A percentile compares a stretch with the other conserved stretches of the same genome.
phyloP scores from a whole-genome alignment of 768 basidiomycete species.

The Lepiota subincarnata region DNA sequence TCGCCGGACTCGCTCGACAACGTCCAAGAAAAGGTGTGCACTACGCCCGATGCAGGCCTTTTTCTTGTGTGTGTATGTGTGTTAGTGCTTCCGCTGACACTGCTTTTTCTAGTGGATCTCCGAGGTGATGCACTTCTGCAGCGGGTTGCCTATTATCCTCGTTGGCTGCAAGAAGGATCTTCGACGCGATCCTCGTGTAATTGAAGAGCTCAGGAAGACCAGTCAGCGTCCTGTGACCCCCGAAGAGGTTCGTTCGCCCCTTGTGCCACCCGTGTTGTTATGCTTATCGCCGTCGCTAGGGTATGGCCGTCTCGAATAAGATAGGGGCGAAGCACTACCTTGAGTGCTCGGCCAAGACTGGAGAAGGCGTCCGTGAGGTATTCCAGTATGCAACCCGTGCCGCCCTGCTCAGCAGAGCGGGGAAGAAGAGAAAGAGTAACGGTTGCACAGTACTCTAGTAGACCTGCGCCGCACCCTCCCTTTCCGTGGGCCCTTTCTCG shows the following conservation, averaged over 20 bases:
- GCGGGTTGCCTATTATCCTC: slow-evolving; percentile 90
- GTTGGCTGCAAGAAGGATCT: slow-evolving; percentile 99
- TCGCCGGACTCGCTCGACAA: slow-evolving; percentile 98
- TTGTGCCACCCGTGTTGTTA: not conserved
- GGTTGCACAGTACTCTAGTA: slow-evolving; percentile 29
- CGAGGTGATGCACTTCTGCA: slow-evolving; percentile 97
- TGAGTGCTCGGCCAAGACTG: slow-evolving; percentile 94
- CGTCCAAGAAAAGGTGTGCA: slow-evolving; percentile 96
- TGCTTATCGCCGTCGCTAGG: slow-evolving; percentile 41
- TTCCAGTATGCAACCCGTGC: slow-evolving; percentile 97
- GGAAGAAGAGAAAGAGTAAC: slow-evolving; percentile 35
- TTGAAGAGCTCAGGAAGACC: slow-evolving; percentile 92
- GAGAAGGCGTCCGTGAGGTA: slow-evolving; percentile 96
- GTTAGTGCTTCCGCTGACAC: not conserved
- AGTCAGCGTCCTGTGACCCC: slow-evolving; percentile 92
- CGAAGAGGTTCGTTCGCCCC: slow-evolving; percentile 63
- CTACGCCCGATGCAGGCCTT: not conserved
- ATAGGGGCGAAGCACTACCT: slow-evolving; percentile 96
- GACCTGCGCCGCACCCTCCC: not conserved
- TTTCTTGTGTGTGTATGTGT: too few relatives aligned
- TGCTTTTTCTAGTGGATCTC: slow-evolving; percentile 79
- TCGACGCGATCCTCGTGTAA: slow-evolving; percentile 86
- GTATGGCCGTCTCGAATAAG: slow-evolving; percentile 92
- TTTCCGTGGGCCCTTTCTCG: not conserved
- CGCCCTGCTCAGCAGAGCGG: slow-evolving; percentile 67